Conservation (phyloP, 805 yeast species). For the Nakazawaea ernobii region DNA sequence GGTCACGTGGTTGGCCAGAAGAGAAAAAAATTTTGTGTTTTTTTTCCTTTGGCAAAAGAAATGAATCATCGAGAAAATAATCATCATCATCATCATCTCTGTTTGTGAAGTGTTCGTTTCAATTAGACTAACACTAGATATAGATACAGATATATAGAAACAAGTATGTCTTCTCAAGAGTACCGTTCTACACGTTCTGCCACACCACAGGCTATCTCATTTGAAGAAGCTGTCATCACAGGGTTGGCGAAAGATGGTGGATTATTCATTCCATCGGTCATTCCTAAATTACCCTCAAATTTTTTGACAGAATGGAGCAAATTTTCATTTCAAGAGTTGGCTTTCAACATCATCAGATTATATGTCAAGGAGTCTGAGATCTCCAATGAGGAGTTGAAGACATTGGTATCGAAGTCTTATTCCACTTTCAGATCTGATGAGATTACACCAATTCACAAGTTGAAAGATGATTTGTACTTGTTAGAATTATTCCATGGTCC, state of each 20-base stretch:
- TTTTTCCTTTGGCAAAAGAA: background rate
- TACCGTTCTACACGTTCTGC: slow-evolving; percentile 80
- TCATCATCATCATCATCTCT: background rate
- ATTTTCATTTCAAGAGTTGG: slow-evolving; percentile 77
- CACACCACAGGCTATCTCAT: slow-evolving; percentile 45
- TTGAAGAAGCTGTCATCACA: slow-evolving; percentile 78
- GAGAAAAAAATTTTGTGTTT: background rate
- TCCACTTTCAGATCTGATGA: slow-evolving; percentile 83
- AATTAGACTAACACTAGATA: background rate
- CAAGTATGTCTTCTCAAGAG: slow-evolving; percentile 37
- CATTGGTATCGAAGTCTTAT: slow-evolving; percentile 66
- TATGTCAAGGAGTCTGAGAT: slow-evolving; percentile 74
- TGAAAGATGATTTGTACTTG: slow-evolving; percentile 51
- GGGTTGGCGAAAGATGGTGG: slow-evolving; percentile 98
- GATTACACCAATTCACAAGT: slow-evolving; percentile 74
- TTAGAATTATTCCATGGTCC: slow-evolving; percentile 98
- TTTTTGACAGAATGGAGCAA: slow-evolving; percentile 65
- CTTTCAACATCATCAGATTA: slow-evolving; percentile 76
- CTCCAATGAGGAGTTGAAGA: slow-evolving; percentile 58
- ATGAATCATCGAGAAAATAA: background rate
- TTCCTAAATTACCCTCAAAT: slow-evolving; percentile 58
- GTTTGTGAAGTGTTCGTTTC: no score
- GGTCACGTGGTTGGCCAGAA: background rate
- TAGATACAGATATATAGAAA: background rate
- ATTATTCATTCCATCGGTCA: slow-evolving; percentile 77